Evolutionary conservation across 2,329 filamentous ascomycete genomes (phyloP), one percentile per base, ranked within the genome.

Genomic region (Neonectria magnoliae): DNA sequence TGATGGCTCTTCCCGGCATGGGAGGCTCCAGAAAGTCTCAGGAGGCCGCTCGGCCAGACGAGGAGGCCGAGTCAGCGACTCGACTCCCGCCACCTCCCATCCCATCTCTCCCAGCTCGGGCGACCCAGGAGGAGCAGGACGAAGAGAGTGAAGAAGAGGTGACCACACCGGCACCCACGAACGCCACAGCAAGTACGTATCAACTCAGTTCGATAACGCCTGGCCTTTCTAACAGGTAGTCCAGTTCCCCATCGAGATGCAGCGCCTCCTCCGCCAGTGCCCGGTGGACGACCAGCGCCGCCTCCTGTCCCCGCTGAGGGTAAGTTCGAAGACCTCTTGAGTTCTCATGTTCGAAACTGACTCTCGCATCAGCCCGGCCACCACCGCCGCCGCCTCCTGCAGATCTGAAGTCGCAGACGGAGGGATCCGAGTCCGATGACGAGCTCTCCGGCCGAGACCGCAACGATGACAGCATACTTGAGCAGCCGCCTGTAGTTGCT

Each of bases 341-440:
- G 38, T 8, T 25, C n/a, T 1, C 56, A 42, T 47, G 13, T 69
- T 78, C 80, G 68, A 75, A 60, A 55, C 58, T 72, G 4, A 74
- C 54, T 9, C 13, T 7, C 20, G 13, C 20, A 5, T 9, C 72
- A 93, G 91, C 87, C 72, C 91, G 90, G 53, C 88, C 90, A 50
- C 82, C 84, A 2, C 87, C 87, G 53, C 82, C 83, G 36, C 82
- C 82, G 44, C 83, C 86, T 55, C 81, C 86, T 42, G 81, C 85
- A 38, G 82, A 83, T 47, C 76, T 87, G 16, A 83, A 85, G 52
- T 92, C 92, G 44, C 90, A 89, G 50, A 93, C 90, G 62, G 86
- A 91, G 65, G 94, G 93, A 31, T 97, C 93, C 1, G 93, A 92
- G 76, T 96, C 94, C 47, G 94, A 97, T 72, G 94, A 98, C 76